These are phyloP conservation scores for Zygnema cylindricum DNA, from an alignment of 139 green algal species.

Conservation along the genomic window DNA sequence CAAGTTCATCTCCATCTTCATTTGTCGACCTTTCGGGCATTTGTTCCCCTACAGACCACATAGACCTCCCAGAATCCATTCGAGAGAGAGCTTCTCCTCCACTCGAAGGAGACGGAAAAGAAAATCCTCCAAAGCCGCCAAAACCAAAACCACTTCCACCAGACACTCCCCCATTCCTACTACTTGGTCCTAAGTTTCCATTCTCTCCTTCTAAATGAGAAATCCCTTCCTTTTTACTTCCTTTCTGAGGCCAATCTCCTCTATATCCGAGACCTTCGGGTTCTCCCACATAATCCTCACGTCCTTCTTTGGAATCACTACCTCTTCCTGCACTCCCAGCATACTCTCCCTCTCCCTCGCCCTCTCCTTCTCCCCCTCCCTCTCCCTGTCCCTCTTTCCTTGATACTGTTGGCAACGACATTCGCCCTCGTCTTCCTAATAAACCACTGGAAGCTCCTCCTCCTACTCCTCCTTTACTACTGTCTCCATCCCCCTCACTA, in stretches of 20 bases:
- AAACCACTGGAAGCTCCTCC: not conserved
- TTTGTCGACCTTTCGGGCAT: conserved; percentile 8
- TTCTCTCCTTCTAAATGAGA: too few species aligned
- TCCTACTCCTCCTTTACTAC: not conserved
- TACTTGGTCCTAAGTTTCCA: too few species aligned
- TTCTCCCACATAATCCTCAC: not conserved
- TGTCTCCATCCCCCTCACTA: not conserved
- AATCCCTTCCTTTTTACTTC: too few species aligned
- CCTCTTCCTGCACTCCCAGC: too few species aligned
- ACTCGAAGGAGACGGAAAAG: conserved; percentile 42
- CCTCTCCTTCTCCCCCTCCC: conserved; percentile 25
- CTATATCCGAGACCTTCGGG: too few species aligned
- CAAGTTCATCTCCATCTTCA: not conserved
- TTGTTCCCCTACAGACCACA: conserved; percentile 48
- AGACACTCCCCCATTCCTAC: not conserved
- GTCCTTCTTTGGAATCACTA: too few species aligned
- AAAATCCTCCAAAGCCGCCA: conserved; percentile 52
- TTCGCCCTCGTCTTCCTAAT: not conserved
- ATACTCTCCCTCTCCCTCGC: conserved; percentile 32
- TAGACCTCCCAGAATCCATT: conserved; percentile 43
- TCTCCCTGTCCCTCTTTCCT: conserved; percentile 35
- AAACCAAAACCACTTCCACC: conserved; percentile 25
- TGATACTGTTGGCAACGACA: not conserved
- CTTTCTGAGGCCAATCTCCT: too few species aligned
- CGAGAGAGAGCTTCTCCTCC: conserved; percentile 14